These are phyloP conservation scores for Fusarium irregulare DNA, from an alignment of 2,329 filamentous ascomycete species.

Conservation along the genomic window DNA sequence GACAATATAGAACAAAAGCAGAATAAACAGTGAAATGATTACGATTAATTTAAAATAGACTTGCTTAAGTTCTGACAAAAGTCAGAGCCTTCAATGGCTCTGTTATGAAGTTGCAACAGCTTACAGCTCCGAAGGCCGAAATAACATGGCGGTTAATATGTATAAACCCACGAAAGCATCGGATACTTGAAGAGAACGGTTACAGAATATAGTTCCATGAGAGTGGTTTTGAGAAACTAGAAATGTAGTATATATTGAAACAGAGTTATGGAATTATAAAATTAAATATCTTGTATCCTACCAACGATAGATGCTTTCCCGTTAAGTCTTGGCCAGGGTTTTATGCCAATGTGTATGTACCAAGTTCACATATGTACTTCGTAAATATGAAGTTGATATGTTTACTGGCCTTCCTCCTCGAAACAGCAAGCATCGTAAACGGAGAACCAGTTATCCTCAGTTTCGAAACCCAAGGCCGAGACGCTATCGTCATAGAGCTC, in stretches of 20 bases:
- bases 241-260: neutral
- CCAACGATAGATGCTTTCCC: neutral
- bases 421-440: slow-evolving; percentile 35
- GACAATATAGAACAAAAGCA: neutral
- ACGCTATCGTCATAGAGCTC: slow-evolving; percentile 28
- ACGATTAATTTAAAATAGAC: neutral
- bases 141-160: neutral
- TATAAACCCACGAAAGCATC: neutral
- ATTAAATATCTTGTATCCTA: slow-evolving; percentile 2
- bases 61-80: neutral
- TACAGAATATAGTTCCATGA: neutral
- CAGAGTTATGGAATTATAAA: slow-evolving; percentile 23
- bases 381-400: neutral
- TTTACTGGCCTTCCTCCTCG: neutral
- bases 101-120: neutral
- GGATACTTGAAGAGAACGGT: neutral
- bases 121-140: neutral
- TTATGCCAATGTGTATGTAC: slow-evolving; percentile 1
- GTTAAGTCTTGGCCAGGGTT: neutral
- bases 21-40: slow-evolving; percentile 5
- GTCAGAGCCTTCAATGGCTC: neutral
- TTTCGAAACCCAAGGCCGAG: slow-evolving; percentile 10
- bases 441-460: neutral
- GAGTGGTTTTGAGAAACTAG: neutral
- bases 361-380: neutral